Conservation (phyloP, 176 grass and related monocot genomes). For the Lolium multiflorum region DNA sequence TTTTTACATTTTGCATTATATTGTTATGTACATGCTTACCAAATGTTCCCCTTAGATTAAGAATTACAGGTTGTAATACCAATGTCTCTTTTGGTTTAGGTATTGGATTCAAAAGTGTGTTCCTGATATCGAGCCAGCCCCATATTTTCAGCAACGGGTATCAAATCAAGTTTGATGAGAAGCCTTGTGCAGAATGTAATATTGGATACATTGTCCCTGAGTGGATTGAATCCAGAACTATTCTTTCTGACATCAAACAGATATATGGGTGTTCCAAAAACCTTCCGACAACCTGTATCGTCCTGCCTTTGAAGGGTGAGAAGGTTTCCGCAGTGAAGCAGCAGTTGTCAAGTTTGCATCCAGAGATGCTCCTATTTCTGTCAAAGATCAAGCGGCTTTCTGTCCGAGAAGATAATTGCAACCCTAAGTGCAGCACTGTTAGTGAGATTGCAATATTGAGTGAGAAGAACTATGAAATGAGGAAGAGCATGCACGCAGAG, state of each 20-base stretch:
- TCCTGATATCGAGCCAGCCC: slow-evolving; percentile 67
- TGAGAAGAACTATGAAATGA: slow-evolving; percentile 47
- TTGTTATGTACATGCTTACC: background rate
- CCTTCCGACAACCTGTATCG: slow-evolving; percentile 66
- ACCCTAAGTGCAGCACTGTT: slow-evolving; percentile 29
- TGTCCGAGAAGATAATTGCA: slow-evolving; percentile 44
- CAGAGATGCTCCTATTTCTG: slow-evolving; percentile 77
- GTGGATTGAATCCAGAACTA: slow-evolving; percentile 64
- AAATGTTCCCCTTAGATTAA: background rate
- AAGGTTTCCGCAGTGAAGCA: slow-evolving; percentile 68
- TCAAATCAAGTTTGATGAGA: slow-evolving; percentile 79
- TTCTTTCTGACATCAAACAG: slow-evolving; percentile 48
- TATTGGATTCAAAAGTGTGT: slow-evolving; percentile 85
- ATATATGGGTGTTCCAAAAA: slow-evolving; percentile 57
- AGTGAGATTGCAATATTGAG: slow-evolving; percentile 66
- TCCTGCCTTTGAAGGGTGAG: slow-evolving; percentile 65
- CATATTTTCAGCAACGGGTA: slow-evolving; percentile 90
- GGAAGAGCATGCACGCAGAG: slow-evolving; percentile 60
- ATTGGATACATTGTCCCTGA: slow-evolving; percentile 86
- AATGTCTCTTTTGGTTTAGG: slow-evolving; percentile 48
- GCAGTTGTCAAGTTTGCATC: slow-evolving; percentile 72
- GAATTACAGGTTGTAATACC: background rate
- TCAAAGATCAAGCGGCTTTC: slow-evolving; percentile 66
- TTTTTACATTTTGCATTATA: background rate
- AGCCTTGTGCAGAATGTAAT: slow-evolving; percentile 67